A percentile compares a stretch with the other conserved stretches of the same genome.
Conservation (phyloP, 352 stramenopile species). For the Pythium rhizo-oryzae region DNA sequence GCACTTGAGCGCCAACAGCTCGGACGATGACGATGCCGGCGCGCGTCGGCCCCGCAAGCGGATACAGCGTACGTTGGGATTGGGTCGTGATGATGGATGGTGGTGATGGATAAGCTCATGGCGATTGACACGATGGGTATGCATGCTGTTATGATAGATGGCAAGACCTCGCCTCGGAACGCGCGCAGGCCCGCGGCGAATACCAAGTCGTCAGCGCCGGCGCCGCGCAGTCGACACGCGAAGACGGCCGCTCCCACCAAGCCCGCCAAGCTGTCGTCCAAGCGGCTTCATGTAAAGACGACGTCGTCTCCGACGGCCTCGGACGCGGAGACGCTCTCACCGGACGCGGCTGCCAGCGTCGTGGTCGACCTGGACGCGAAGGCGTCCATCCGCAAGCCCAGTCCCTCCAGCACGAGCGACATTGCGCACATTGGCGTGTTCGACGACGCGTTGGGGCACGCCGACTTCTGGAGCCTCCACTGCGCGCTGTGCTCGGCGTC, state of each 20-base stretch:
- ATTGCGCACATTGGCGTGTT: slow-evolving; percentile 43
- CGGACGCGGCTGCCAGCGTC: background rate
- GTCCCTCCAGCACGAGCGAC: slow-evolving; percentile 56
- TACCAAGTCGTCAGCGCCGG: background rate
- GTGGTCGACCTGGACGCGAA: background rate
- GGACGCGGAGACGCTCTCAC: background rate
- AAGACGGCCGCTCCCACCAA: slow-evolving; percentile 2
- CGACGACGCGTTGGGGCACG: slow-evolving; percentile 25
- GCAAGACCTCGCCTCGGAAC: slow-evolving; percentile 25
- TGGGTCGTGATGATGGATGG: too few relatives aligned
- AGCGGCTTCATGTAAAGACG: slow-evolving; percentile 27
- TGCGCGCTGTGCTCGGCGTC: slow-evolving; percentile 68
- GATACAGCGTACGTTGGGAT: slow-evolving; percentile 32
- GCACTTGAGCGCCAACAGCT: slow-evolving; percentile 30
- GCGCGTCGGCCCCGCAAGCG: slow-evolving; percentile 28
- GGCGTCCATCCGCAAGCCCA: slow-evolving; percentile 41
- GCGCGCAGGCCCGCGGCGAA: slow-evolving; percentile 12
- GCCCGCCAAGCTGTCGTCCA: background rate
- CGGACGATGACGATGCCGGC: slow-evolving; percentile 27
- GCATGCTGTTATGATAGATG: slow-evolving; percentile 6
- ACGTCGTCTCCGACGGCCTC: slow-evolving; percentile 11
- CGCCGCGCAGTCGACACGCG: slow-evolving; percentile 3
- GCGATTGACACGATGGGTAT: too few relatives aligned
- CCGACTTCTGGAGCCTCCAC: slow-evolving; percentile 47
- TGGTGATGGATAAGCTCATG: too few relatives aligned